Evolutionary conservation across 441 rosid species (phyloP).

Genomic region (Isatis lusitanica): DNA sequence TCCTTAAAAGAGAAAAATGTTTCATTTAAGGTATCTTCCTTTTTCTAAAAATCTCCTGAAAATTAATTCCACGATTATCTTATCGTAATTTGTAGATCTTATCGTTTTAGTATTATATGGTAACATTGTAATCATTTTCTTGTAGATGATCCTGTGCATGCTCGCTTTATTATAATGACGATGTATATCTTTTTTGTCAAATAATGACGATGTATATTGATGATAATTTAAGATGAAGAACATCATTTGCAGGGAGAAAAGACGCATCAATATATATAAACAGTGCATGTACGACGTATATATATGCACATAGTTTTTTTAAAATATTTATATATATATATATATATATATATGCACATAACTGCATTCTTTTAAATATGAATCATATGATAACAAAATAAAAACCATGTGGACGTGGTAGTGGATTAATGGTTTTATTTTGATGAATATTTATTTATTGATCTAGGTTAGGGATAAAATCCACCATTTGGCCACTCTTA

Average conservation of each 20-base stretch:
- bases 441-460: neutral
- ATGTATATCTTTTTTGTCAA: too few species aligned
- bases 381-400: neutral
- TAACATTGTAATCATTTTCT: constrained; percentile 24
- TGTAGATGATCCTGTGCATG: constrained; percentile 32
- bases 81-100: constrained; percentile 18
- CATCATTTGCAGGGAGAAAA: neutral
- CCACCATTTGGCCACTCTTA: neutral
- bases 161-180: constrained; percentile 21
- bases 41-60: constrained; percentile 18
- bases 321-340: too few species aligned
- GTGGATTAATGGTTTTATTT: neutral
- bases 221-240: neutral
- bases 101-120: neutral
- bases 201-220: neutral
- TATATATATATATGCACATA: neutral
- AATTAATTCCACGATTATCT: constrained; percentile 16
- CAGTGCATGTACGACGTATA: neutral
- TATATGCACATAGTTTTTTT: neutral
- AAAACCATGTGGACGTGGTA: neutral
- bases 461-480: neutral
- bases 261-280: neutral
- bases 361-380: neutral
- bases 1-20: constrained; percentile 39
- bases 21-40: constrained; percentile 42